These are phyloP conservation scores for Solanum medicagineum DNA, from an alignment of 257 asterid genomes.

Conservation along the genomic window DNA sequence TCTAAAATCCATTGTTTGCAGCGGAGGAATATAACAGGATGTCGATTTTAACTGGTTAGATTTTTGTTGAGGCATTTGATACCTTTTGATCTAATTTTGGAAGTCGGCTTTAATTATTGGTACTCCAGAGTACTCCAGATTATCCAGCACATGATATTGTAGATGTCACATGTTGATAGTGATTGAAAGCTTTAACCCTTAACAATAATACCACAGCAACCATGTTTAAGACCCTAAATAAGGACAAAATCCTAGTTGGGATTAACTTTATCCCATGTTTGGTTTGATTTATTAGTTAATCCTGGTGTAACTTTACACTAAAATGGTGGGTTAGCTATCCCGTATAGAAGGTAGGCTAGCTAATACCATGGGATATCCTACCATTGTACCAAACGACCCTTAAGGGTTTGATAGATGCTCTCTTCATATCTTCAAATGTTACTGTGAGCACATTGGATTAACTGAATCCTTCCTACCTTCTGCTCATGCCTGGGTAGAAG, in stretches of 20 bases:
- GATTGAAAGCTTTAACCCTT: not conserved
- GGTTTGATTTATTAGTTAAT: not conserved
- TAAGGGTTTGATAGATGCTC: not conserved
- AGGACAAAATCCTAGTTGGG: not conserved
- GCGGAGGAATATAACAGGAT: not conserved
- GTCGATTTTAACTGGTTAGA: not conserved
- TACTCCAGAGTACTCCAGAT: not conserved
- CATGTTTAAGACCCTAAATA: not conserved
- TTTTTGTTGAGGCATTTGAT: not conserved
- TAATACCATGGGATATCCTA: not conserved
- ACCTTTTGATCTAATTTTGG: not conserved
- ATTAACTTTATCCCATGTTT: not conserved
- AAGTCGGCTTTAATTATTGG: not conserved
- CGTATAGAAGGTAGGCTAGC: not conserved
- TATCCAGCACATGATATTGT: not conserved
- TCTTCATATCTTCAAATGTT: not conserved
- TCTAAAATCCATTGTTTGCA: not conserved
- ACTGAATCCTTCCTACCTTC: not conserved
- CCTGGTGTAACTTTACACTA: not conserved
- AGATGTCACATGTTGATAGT: not conserved
- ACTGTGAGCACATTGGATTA: not conserved
- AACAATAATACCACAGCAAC: not conserved
- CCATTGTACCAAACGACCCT: not conserved
- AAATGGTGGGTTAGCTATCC: not conserved
- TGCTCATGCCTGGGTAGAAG: not conserved